Base-by-base conservation (phyloP, 192 early-diverging fungal genomes). In the Backusella psychrophila region DNA sequence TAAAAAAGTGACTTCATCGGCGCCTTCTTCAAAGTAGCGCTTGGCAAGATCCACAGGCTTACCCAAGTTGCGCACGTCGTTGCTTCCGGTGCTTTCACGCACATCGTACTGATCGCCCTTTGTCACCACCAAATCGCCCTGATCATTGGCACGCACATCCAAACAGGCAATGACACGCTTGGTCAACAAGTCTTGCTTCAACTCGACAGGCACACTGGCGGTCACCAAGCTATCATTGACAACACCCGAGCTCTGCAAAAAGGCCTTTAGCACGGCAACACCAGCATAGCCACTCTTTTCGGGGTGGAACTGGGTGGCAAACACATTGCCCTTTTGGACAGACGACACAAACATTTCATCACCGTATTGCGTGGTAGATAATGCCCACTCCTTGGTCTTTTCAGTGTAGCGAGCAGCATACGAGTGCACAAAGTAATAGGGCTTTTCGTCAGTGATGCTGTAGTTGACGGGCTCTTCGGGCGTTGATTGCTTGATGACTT, bases 51-150 rank as follows among this genome's bases (percentile, higher is more conserved):
- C 96, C 2, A 99, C 97, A 9, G 98, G 98, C 73, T 98, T 97
- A 19, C 98, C 98, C 36, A 99, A 82, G 80, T 99, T 99, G 1
- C 98, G 90, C 21, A 99, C 96, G 26, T 93, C 85, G 17, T 89
- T 87, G 29, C 83, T 8, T 15, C 66, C 80, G 8, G 78, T 59
- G 7, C 85, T 81, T 77, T 99, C 97, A 15, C 97, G 90, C 1
- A 99, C 97, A 78, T 99, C 98, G 87, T 99, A 99, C 80, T 99
- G 97, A 83, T 99, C 97, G 34, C 98, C 98, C 82, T 99, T 99
- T 23, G 98, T 99, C 1, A 99, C 98, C 6, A 99, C 98, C 36
- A 99, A 83, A 83, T 99, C 97, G 36, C 98, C 98, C 53, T 88
- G 82, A 82, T 99, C 98, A 82, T 99, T 99, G 34, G 96, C 89